These are phyloP conservation scores for Vitellaria paradoxa DNA, from an alignment of 179 eudicot species.

Conservation along the genomic window DNA sequence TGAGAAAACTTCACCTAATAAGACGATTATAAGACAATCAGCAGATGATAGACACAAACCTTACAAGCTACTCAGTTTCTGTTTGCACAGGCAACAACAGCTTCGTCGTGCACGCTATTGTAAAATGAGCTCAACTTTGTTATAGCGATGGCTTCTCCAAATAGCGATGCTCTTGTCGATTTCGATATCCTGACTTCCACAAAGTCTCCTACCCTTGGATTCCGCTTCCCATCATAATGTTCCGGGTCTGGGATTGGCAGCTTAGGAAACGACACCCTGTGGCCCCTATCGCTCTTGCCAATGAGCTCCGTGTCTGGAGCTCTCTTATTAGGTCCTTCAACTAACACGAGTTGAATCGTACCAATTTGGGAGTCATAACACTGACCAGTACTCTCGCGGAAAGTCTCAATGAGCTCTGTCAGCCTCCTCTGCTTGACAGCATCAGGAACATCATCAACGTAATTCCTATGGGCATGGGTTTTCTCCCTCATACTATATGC, in stretches of 20 bases:
- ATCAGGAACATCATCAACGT: constrained; percentile 81
- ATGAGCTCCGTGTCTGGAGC: constrained; percentile 89
- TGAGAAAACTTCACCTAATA: no score
- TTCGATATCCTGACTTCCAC: constrained; percentile 71
- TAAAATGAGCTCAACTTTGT: constrained; percentile 83
- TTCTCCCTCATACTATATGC: constrained; percentile 99
- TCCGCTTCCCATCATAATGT: constrained; percentile 36
- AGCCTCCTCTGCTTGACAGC: constrained; percentile 84
- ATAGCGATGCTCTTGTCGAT: constrained; percentile 82
- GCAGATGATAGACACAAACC: no score
- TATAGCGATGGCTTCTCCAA: constrained; percentile 80
- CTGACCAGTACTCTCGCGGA: constrained; percentile 90
- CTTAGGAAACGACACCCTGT: constrained; percentile 61
- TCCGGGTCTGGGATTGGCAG: constrained; percentile 48
- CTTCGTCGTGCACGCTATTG: constrained; percentile 44
- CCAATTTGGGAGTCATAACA: constrained; percentile 83
- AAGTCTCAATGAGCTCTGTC: constrained; percentile 78
- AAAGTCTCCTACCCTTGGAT: constrained; percentile 75
- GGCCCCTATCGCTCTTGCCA: constrained; percentile 95
- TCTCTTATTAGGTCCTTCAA: constrained; percentile 96
- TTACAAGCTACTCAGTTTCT: constrained; percentile 11
- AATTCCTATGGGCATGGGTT: constrained; percentile 97
- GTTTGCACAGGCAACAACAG: constrained; percentile 41
- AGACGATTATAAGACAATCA: no score
- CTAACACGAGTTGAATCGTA: constrained; percentile 76